Evolutionary conservation across 495 filamentous ascomycete genomes (phyloP).

Genomic region (Aspergillus leporis): DNA sequence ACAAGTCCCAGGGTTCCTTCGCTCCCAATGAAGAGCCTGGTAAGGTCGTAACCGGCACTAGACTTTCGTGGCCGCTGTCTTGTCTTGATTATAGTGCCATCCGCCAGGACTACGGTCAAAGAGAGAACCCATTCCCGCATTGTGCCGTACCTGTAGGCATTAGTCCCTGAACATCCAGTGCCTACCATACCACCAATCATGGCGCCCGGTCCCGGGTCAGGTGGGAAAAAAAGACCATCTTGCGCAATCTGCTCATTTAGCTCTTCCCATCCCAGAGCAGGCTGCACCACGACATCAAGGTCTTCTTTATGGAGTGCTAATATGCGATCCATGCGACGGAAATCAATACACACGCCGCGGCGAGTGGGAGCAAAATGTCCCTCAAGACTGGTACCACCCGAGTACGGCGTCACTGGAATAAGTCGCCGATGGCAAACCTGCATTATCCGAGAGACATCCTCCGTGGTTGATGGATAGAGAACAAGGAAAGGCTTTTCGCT

Average conservation of each 20-base stretch:
- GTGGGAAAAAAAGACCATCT: conserved; percentile 64
- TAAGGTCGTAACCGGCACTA: conserved; percentile 68
- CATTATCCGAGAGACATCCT: conserved; percentile 62
- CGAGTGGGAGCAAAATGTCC: conserved; percentile 63
- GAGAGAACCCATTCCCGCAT: conserved; percentile 70
- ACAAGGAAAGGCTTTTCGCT: conserved; percentile 48
- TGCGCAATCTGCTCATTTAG: conserved; percentile 59
- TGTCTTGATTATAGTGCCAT: conserved; percentile 66
- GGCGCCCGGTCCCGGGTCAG: conserved; percentile 65
- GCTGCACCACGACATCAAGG: conserved; percentile 67
- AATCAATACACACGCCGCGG: conserved; percentile 65
- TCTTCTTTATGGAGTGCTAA: conserved; percentile 56
- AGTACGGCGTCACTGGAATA: conserved; percentile 66
- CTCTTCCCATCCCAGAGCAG: conserved; percentile 63
- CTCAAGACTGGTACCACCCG: conserved; percentile 63
- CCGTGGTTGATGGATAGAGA: conserved; percentile 52
- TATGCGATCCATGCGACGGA: conserved; percentile 63
- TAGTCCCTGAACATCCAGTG: conserved; percentile 66
- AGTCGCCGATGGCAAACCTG: conserved; percentile 59
- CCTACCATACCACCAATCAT: conserved; percentile 72
- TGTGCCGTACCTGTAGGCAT: conserved; percentile 67
- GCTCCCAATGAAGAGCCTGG: conserved; percentile 61
- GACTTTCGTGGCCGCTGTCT: conserved; percentile 64
- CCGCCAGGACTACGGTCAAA: conserved; percentile 64
- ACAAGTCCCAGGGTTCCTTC: conserved; percentile 67